Conservation (phyloP, 148 eudicot genomes). For the Vaccinium macrocarpon region DNA sequence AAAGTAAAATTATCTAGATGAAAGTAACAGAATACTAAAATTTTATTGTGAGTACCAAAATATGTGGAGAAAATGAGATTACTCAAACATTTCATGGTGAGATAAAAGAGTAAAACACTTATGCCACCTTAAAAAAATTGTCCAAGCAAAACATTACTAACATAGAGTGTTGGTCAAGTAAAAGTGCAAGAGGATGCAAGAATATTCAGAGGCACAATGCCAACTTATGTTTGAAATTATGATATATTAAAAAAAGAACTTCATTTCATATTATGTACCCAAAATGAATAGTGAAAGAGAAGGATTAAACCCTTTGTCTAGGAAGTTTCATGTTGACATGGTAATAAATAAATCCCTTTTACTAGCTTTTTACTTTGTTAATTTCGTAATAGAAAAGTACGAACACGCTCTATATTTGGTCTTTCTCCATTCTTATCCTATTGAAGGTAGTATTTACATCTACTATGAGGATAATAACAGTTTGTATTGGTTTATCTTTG, state of each 20-base stretch:
- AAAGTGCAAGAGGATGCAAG: background rate
- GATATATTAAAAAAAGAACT: background rate
- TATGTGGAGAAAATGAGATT: background rate
- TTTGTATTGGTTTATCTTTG: background rate
- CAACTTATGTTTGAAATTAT: background rate
- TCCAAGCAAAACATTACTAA: background rate
- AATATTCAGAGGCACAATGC: background rate
- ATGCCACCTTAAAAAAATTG: background rate
- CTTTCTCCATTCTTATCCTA: background rate
- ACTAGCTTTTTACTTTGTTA: background rate
- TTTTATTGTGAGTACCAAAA: too few species aligned
- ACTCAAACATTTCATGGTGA: background rate
- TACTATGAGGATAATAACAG: background rate
- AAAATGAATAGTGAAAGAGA: background rate
- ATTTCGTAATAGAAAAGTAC: background rate
- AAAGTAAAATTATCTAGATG: too few species aligned
- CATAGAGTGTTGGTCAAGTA: background rate
- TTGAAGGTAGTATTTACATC: background rate
- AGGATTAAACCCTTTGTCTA: background rate
- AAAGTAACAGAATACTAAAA: background rate
- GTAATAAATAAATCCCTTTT: background rate
- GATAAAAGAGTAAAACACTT: background rate
- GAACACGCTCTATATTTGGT: background rate
- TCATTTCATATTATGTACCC: background rate
- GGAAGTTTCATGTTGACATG: background rate